Base-by-base conservation (phyloP, 768 basidiomycete genomes). In the Trametes maxima region DNA sequence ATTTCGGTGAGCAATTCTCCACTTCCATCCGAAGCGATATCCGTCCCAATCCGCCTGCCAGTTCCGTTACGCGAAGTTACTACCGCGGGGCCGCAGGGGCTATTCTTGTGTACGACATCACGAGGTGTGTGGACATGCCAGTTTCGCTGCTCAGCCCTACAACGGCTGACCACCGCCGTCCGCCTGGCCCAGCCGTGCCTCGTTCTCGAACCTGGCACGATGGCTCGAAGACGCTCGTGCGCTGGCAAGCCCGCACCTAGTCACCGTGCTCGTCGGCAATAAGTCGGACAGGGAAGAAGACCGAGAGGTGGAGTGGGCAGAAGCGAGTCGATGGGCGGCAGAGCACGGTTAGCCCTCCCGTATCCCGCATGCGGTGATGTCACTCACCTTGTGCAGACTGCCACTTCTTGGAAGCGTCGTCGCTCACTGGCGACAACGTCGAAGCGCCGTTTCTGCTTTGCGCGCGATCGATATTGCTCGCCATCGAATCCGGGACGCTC, bases 141-240 rank as follows among this genome's bases (percentile, higher is more conserved):
- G 21, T 24, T 28, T 14, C 40, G 35, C 21, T 48, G 36, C 54
- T 47, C 42, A 14, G 16, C 16, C 21, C 66, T 65, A 33, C 4
- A 33, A 33, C 63, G 59, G 52, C 63, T 61, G 57, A 66, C 47
- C 22, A 33, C 58, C 48, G 4, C 52, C 48, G 48, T 42, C 44
- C 22, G 24, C 40, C 10, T 36, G 3, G 43, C 6, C 66, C 70
- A 97, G 95, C 72, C 94, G 96, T 22, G 85, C 86, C 65, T 92
- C 95, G 4, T 98, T 98, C 70, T 69, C 80, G 53, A 89, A 92
- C 68, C 78, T 98, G 48, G 83, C 88, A 56, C 82, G 87, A 64
- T 99, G 97, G 97, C 80, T 99, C 17, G 86, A 90, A 8, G 97
- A 99, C 73, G 96, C 95, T 17, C 81, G 94, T 65, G 93, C 96